Base-by-base conservation (phyloP, 1,284 basidiomycete genomes). In the Trichosporon ovoides region DNA sequence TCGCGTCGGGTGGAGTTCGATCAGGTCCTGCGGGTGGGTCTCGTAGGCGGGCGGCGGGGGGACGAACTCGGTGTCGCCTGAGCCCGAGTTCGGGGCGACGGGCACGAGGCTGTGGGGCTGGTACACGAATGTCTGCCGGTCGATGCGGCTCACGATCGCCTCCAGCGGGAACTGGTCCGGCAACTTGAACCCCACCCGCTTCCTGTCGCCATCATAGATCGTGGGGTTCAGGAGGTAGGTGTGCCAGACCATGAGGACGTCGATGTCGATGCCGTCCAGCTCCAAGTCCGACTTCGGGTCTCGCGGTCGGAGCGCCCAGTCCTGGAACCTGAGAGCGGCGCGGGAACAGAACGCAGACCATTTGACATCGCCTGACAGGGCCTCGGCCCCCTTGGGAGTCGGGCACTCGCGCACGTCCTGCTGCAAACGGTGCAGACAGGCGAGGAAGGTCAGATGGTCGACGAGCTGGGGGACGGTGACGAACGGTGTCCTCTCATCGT, bases 201-300 rank as follows among this genome's bases (percentile, higher is more conserved):
- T 40, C 33, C 57, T 53, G 60, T 71, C 69, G 24, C 62, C 53
- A 3, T 60, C 49, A 46, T 68, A 71, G 16, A 38, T 53, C 22
- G 53, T 40, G 11, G 72, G 72, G 56, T 71, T 72, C 60, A 74
- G 65, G 56, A 70, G 60, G 57, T 71, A 68, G 7, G 67, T 59
- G 61, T 71, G 71, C 72, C 72, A 74, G 14, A 58, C 60, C 68
- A 71, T 69, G 54, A 74, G 49, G 5, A 71, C 55, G 22, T 62
- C 66, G 37, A 71, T 54, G 28, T 67, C 62, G 33, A 51, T 34
- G 18, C 13, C 20, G 24, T 51, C 40, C 7, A 60, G 4, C 22
- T 56, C 28, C 1, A 13, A 12, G 36, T 4, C n/a, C 11, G 31
- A 14, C 7, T 19, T 5, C 6, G 18, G 10, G 3, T n/a, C n/a